These are phyloP conservation scores for Platismatia glauca DNA, from an alignment of 495 filamentous ascomycete genomes.

Conservation along the genomic window DNA sequence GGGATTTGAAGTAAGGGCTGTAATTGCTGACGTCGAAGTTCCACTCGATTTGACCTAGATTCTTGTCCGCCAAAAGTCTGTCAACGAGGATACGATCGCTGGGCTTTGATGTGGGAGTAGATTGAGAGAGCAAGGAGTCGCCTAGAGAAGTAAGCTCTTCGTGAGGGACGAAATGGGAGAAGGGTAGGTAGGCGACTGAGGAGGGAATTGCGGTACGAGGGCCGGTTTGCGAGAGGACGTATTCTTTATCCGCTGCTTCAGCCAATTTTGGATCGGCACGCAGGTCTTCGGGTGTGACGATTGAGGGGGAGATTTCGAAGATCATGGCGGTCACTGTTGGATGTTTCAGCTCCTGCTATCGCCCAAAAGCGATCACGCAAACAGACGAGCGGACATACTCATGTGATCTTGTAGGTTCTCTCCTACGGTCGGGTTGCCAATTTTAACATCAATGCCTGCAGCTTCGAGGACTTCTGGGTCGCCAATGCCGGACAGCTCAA, in stretches of 20 bases:
- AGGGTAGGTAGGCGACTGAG: slow-evolving; percentile 40
- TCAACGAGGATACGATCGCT: slow-evolving; percentile 24
- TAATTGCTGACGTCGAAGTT: slow-evolving; percentile 44
- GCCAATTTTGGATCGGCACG: slow-evolving; percentile 27
- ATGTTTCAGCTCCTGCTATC: background rate
- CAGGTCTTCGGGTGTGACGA: slow-evolving; percentile 36
- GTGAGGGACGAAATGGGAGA: slow-evolving; percentile 29
- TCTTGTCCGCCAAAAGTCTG: slow-evolving; percentile 28
- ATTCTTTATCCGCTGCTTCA: slow-evolving; percentile 30
- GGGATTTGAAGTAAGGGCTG: slow-evolving; percentile 33
- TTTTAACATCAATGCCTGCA: slow-evolving; percentile 35
- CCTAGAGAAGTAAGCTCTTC: slow-evolving; percentile 17
- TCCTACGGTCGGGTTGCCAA: slow-evolving; percentile 43
- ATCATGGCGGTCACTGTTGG: slow-evolving; percentile 35
- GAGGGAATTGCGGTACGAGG: slow-evolving; percentile 33
- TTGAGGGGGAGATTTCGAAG: slow-evolving; percentile 38
- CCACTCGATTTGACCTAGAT: slow-evolving; percentile 43
- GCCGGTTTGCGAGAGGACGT: slow-evolving; percentile 28
- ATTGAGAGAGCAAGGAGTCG: slow-evolving; percentile 10
- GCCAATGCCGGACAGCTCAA: slow-evolving; percentile 49
- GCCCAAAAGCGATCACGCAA: background rate
- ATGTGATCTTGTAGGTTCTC: slow-evolving; percentile 50
- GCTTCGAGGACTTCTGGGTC: slow-evolving; percentile 30
- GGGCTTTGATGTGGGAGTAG: slow-evolving; percentile 4
- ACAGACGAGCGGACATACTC: slow-evolving; percentile 25